Base-by-base conservation (phyloP, 2,329 filamentous ascomycete species). In the Cytospora piceicola region DNA sequence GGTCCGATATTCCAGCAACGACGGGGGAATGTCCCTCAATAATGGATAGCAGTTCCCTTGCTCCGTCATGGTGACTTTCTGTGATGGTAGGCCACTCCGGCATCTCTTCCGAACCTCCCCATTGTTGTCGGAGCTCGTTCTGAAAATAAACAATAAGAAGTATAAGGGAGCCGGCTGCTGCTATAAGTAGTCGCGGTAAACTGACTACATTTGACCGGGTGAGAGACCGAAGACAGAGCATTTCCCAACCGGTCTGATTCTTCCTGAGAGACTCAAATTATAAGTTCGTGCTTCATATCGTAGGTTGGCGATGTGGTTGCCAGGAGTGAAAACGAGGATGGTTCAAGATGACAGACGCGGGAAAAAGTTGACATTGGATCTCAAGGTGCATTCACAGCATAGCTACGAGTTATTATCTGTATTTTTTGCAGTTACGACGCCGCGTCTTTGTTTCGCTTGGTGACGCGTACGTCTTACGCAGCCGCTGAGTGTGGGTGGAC, bases 161-260 rank as follows among this genome's bases (percentile, higher is more conserved):
- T 12, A 24, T 60, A 5, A 60, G 3, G 32, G 36, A 52, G 17
- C 51, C 52, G 27, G 24, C 30, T n/a, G 46, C 15, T 1, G 36
- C 22, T n/a, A 34, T 20, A 2, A 51, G 30, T 12, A 60, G 24
- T 34, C 58, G 51, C 34, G 46, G 58, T 22, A 60, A n/a, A 24
- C 30, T 29, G 30, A 24, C n/a, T 22, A 60, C 15, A 22, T 52
- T 60, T 24, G 58, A 39, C n/a, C 29, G 46, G 52, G 46, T 49
- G n/a, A 46, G 39, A n/a, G 58, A 36, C 24, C 52, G 46, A n/a
- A 12, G 29, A 24, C 20, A 34, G 29, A 46, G 6, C 42, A 46
- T 46, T 9, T 46, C n/a, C n/a, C 7, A 8, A 3, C 20, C 20
- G 42, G 3, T 11, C 39, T 46, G 7, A 14, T 5, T 6, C 20